Evolutionary conservation across 1,139 yeast genomes (phyloP), one percentile per base, ranked within the genome.

Genomic region (Debaryomyces coudertii): DNA sequence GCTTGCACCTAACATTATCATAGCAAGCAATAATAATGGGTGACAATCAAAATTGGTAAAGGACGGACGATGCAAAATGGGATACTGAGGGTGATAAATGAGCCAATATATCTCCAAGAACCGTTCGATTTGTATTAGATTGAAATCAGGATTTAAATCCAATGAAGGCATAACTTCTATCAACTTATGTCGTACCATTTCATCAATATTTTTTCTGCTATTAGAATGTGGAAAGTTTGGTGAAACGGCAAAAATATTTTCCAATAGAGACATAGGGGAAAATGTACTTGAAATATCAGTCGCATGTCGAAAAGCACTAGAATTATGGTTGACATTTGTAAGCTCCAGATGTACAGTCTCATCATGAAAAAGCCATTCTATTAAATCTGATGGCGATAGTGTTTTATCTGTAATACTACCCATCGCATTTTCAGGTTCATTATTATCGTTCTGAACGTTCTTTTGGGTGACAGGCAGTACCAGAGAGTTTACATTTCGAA

Each of bases 1-100:
- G 39, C 74, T 69, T 11, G 83, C 82, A 30, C 83, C 89, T 14
- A 80, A 62, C 75, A 82, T 69, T 2, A 83, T 74, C 73, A 84
- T 76, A 2, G 83, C 68, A 47, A 83, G 62, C 3, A 83, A 56
- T 16, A 84, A 60, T 7, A 83, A 69, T 0, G 82, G 79, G 4
- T 81, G 82, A 18, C 81, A 74, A 2, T 70, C 66, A 33, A 70
- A 67, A 7, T 82, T 75, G 38, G 74, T 69, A 58, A 83, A 83
- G 1, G 87, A 80, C 1, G 88, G 87, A 42, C 73, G 68, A 53
- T 83, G 89, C 30, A 84, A 58, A 33, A 84, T 68, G 1, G 87
- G 84, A 51, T 74, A 79, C 58, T 83, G 87, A 5, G 80, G 76
- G 56, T 83, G 87, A 62, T 77, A 82, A 16, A 73, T 66, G 5